phyloP scores from a whole-genome alignment of 768 basidiomycete species.

The Austroboletus festivus region DNA sequence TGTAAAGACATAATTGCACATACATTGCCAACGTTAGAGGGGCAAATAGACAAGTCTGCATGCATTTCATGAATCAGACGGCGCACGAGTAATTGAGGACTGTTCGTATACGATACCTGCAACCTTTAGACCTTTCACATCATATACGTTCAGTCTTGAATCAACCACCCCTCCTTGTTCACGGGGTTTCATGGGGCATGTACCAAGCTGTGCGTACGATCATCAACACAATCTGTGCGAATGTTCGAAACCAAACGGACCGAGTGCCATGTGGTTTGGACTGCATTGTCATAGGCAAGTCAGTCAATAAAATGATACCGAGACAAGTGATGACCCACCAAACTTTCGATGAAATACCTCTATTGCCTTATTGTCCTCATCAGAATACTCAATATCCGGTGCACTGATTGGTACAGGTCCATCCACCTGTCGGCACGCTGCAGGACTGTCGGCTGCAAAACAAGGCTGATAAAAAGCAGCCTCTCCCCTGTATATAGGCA shows the following conservation, averaged over 20 bases:
- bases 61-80: not conserved
- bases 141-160: not conserved
- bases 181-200: constrained; percentile 55
- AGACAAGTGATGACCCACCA: constrained; percentile 1
- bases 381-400: constrained; percentile 31
- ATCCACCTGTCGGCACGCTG: constrained; percentile 16
- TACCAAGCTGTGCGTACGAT: constrained; percentile 43
- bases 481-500: constrained; percentile 32
- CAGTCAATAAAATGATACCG: not conserved
- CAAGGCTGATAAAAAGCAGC: constrained; percentile 11
- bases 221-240: not conserved
- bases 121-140: not conserved
- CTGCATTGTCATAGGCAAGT: not conserved
- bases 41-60: constrained; percentile 7
- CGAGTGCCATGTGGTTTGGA: constrained; percentile 9
- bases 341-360: constrained; percentile 23
- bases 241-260: not conserved
- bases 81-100: constrained; percentile 3
- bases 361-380: constrained; percentile 33
- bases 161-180: not conserved
- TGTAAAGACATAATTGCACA: not conserved
- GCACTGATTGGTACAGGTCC: constrained; percentile 23
- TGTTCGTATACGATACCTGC: not conserved
- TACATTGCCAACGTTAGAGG: constrained; percentile 8
- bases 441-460: constrained; percentile 28